Evolutionary conservation across 805 yeast genomes (phyloP), one percentile per base, ranked within the genome.

Genomic region (Schizosaccharomyces osmophilus): DNA sequence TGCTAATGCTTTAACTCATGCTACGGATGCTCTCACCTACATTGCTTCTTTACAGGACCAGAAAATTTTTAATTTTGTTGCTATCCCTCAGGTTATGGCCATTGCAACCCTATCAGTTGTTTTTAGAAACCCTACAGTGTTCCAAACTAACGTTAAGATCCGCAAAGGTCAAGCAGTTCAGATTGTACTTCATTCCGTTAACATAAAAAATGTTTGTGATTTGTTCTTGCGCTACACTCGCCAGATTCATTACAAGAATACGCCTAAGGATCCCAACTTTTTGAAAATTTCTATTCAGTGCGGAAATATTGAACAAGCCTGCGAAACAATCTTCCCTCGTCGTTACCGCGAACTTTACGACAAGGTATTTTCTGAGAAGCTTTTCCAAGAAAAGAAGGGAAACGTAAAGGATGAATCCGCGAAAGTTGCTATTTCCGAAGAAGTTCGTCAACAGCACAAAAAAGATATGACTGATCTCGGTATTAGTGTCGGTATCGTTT

Each of bases 41-140:
- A 76, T 93, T 62, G 79, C 90, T 19, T 75, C 82, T 64, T 79
- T 93, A 60, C 78, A 79, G 63, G 98, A 93, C 69, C 85, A 84
- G 63, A 81, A 95, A 0, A 74, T 83, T 60, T 93, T 87, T 76
- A 84, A 82, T 67, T 93, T 93, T 75, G 89, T 97, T 75, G 87
- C 97, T 11, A 93, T 93, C 69, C 99, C 99, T 22, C 99, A 93
- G 74, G 97, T 90, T 22, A 93, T 93, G 98, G 96, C 97, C 45
- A 85, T 93, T 71, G 97, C 98, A 17, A 87, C 97, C 0, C 77
- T 93, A 67, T 87, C 90, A 26, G 75, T 83, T 61, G 84, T 93
- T 42, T 89, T 84, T 78, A 82, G 84, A 69, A 93, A 93, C 73
- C 83, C 84, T 3, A 68, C 74, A 2, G 84, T 90, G 2, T 79